A percentile compares a stretch with the other conserved stretches of the same genome.
Conservation (phyloP, 768 basidiomycete genomes). For the Termitomyces bulborhizus region DNA sequence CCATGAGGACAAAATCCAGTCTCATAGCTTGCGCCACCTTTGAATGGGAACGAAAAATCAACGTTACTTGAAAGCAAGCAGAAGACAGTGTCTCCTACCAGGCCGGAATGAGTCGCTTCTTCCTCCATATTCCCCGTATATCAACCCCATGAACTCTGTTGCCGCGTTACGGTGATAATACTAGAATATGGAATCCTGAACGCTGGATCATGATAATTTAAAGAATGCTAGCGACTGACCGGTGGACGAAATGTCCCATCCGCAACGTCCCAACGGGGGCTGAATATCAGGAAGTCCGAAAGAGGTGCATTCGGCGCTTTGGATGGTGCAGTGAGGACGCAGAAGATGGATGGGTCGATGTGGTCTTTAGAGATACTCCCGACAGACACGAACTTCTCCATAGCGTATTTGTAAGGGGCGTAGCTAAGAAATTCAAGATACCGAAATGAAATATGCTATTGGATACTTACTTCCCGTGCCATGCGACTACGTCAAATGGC, state of each 20-base stretch:
- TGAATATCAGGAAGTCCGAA: constrained; percentile 60
- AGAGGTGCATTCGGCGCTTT: constrained; percentile 53
- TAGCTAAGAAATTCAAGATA: constrained; percentile 26
- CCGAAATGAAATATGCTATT: background rate
- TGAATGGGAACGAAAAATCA: background rate
- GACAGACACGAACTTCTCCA: constrained; percentile 58
- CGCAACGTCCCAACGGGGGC: constrained; percentile 60
- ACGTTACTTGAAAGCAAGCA: background rate
- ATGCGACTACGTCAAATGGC: constrained; percentile 69
- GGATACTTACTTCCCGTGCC: constrained; percentile 55
- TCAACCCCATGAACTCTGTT: constrained; percentile 59
- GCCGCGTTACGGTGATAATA: constrained; percentile 62
- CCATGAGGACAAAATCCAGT: constrained; percentile 63
- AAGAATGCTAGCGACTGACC: constrained; percentile 21
- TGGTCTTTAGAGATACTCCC: constrained; percentile 65
- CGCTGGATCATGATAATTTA: background rate
- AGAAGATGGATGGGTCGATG: constrained; percentile 65
- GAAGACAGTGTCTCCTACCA: constrained; percentile 22
- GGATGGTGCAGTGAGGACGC: constrained; percentile 60
- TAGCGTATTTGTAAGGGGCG: constrained; percentile 60
- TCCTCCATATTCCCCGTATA: constrained; percentile 60
- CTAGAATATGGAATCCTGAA: constrained; percentile 17
- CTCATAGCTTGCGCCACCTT: constrained; percentile 51
- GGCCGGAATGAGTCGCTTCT: constrained; percentile 58
- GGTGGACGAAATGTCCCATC: constrained; percentile 54